phyloP scores from a whole-genome alignment of 345 rosid species.

The Pistacia integerrima region DNA sequence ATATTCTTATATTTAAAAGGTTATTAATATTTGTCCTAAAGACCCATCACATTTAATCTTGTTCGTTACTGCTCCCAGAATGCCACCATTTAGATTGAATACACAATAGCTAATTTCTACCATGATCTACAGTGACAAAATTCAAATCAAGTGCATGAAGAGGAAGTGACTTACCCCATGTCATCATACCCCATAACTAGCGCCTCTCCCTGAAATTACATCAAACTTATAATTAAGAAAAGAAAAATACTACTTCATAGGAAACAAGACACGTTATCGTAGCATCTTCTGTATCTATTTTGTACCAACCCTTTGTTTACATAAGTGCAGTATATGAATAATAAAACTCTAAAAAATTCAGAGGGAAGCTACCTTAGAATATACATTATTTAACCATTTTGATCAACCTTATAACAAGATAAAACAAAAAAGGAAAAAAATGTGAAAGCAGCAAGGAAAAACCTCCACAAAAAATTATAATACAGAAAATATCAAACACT shows the following conservation, averaged over 20 bases:
- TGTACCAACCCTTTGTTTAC: neutral
- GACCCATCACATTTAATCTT: neutral
- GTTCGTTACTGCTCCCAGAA: neutral
- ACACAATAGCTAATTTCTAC: neutral
- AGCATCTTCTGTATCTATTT: neutral
- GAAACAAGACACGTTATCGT: neutral
- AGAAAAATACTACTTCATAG: neutral
- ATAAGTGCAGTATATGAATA: no score
- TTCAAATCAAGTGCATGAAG: neutral
- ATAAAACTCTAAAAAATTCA: neutral
- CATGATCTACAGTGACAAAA: neutral
- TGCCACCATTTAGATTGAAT: neutral
- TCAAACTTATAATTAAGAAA: slow-evolving; percentile 23
- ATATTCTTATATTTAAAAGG: neutral
- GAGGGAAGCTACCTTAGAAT: neutral
- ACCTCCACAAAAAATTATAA: neutral
- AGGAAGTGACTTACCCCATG: slow-evolving; percentile 75
- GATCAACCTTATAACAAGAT: neutral
- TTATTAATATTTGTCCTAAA: neutral
- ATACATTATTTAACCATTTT: neutral
- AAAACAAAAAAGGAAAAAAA: no score
- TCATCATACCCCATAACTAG: slow-evolving; percentile 98
- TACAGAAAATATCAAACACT: neutral
- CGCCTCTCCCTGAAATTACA: slow-evolving; percentile 87
- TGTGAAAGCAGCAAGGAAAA: neutral